Evolutionary conservation across 306 rosid genomes (phyloP).

Genomic region (Astragalus membranaceus): DNA sequence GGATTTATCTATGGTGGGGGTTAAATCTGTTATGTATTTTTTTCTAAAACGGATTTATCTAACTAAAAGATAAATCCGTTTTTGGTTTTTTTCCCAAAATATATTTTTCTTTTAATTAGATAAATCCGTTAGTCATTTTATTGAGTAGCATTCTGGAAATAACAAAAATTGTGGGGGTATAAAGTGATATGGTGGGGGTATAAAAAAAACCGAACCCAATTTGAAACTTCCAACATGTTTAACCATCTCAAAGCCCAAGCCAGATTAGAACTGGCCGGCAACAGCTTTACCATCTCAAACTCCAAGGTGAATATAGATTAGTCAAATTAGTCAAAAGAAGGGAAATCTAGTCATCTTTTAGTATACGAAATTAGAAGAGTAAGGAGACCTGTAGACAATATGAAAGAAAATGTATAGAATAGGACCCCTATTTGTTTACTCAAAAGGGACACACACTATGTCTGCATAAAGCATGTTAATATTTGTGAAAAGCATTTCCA

Average conservation of each 20-base stretch:
- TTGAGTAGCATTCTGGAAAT: no score
- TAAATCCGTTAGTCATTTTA: no score
- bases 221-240: background rate
- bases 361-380: slow-evolving; percentile 7
- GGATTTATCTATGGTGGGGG: no score
- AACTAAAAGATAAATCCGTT: no score
- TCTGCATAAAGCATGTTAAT: slow-evolving; percentile 17
- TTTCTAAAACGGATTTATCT: no score
- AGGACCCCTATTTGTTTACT: slow-evolving; percentile 21
- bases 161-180: no score
- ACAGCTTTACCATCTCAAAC: slow-evolving; percentile 48
- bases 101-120: no score
- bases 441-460: background rate
- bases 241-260: background rate
- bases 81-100: no score
- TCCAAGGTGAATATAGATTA: slow-evolving; percentile 33
- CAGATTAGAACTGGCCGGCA: slow-evolving; percentile 12
- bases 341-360: slow-evolving; percentile 26
- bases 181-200: no score
- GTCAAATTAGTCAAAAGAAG: slow-evolving; percentile 34
- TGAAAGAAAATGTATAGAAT: background rate
- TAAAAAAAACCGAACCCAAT: no score
- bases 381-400: background rate
- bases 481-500: slow-evolving; percentile 24
- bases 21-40: no score